These are phyloP conservation scores for Myxozyma monticola DNA, from an alignment of 805 yeast species.

Conservation along the genomic window DNA sequence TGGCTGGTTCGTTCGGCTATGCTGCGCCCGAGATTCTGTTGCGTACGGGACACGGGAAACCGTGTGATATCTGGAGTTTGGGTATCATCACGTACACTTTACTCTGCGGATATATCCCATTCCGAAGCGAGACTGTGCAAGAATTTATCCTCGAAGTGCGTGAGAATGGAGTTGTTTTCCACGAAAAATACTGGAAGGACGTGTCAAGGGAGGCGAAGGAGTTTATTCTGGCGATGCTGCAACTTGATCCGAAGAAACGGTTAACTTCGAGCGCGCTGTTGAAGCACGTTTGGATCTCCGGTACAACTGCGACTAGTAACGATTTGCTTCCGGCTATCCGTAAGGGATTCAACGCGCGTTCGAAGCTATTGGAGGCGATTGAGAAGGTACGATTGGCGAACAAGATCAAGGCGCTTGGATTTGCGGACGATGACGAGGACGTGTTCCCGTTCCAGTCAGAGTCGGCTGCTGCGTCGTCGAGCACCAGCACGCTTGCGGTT, in stretches of 20 bases:
- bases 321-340: conserved; percentile 81
- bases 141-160: conserved; percentile 83
- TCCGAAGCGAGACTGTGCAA: conserved; percentile 75
- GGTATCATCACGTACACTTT: conserved; percentile 92
- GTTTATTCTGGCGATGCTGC: conserved; percentile 71
- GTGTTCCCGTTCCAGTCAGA: background rate
- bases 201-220: conserved; percentile 78
- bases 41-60: conserved; percentile 85
- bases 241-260: conserved; percentile 64
- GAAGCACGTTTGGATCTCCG: conserved; percentile 70
- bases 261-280: conserved; percentile 61
- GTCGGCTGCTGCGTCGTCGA: background rate
- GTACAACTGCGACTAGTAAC: conserved; percentile 44
- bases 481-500: background rate
- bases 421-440: conserved; percentile 52
- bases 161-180: conserved; percentile 77
- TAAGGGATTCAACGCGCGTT: conserved; percentile 79
- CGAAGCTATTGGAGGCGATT: conserved; percentile 80
- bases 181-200: conserved; percentile 80
- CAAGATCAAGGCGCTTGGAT: conserved; percentile 66
- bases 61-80: conserved; percentile 94
- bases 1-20: conserved; percentile 93
- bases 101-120: conserved; percentile 90
- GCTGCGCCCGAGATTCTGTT: conserved; percentile 94
- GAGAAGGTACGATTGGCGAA: conserved; percentile 81